A percentile compares a stretch with the other conserved stretches of the same genome.
These are phyloP conservation scores for Stevia rebaudiana DNA, from an alignment of 140 eudicot genomes.

Conservation along the genomic window DNA sequence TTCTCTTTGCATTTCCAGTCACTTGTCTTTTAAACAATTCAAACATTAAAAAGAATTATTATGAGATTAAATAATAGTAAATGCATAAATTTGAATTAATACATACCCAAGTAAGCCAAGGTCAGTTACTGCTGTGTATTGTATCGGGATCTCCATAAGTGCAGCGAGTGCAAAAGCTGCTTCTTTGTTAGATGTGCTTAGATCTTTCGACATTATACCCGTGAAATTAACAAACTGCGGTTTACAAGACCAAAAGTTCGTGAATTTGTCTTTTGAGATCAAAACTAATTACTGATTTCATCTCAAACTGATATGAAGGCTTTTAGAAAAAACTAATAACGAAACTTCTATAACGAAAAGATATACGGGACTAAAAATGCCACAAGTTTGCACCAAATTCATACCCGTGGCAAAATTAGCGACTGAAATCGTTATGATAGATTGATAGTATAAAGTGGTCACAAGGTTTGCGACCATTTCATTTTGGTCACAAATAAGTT, in stretches of 20 bases:
- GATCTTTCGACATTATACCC: conserved; percentile 49
- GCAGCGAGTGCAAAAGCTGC: conserved; percentile 88
- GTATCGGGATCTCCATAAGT: conserved; percentile 81
- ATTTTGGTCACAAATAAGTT: too few species aligned
- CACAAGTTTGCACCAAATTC: too few species aligned
- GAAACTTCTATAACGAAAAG: neutral
- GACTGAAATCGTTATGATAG: too few species aligned
- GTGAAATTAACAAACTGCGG: conserved; percentile 79
- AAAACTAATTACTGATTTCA: neutral
- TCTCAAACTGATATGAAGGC: neutral
- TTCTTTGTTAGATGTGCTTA: conserved; percentile 47
- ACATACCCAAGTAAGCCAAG: conserved; percentile 68
- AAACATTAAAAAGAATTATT: conserved; percentile 11
- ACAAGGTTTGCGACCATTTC: too few species aligned
- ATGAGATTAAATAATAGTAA: neutral
- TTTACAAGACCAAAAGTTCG: conserved; percentile 1
- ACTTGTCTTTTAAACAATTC: conserved; percentile 39
- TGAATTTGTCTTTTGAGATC: neutral
- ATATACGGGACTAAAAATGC: neutral
- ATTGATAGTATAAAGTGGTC: too few species aligned
- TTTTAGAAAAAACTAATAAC: neutral
- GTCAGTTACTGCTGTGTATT: conserved; percentile 52
- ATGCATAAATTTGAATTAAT: neutral
- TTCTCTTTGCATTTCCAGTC: conserved; percentile 53
- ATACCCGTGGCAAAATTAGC: too few species aligned